Conservation (phyloP, 371 early-diverging fungal genomes). For the Coemansia sp. region DNA sequence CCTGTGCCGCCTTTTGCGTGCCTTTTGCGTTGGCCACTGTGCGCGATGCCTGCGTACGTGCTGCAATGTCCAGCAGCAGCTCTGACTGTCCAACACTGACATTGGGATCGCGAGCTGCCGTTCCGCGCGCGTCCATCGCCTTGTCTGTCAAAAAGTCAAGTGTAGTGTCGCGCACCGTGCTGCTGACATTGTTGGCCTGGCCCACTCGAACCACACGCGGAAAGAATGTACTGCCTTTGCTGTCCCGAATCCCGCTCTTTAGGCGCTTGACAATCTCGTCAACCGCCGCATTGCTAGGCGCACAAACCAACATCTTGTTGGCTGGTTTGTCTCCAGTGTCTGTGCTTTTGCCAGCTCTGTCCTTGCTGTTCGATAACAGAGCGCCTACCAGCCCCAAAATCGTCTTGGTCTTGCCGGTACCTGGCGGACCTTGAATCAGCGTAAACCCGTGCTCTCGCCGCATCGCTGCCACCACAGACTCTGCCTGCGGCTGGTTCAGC, state of each 20-base stretch:
- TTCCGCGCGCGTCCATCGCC: conserved; percentile 31
- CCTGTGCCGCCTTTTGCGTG: conserved; percentile 20
- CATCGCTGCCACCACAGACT: conserved; percentile 74
- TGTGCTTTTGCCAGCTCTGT: conserved; percentile 1
- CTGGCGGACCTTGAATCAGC: conserved; percentile 92
- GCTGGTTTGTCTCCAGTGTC: conserved; percentile 20
- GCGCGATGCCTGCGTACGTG: conserved; percentile 8
- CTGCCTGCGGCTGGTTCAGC: conserved; percentile 88
- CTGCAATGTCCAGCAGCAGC: conserved; percentile 25
- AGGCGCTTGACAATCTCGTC: conserved; percentile 93
- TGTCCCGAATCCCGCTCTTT: conserved; percentile 64
- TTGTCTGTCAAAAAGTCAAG: conserved; percentile 59
- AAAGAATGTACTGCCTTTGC: conserved; percentile 53
- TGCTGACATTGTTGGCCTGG: conserved; percentile 69
- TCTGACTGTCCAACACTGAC: conserved; percentile 31
- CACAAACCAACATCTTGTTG: conserved; percentile 82
- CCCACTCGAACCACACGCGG: conserved; percentile 87
- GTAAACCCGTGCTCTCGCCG: conserved; percentile 73
- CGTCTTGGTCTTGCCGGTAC: conserved; percentile 90
- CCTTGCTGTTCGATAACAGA: conserved; percentile 51
- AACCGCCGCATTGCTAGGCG: conserved; percentile 97
- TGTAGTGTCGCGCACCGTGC: conserved; percentile 67
- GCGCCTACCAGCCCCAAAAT: conserved; percentile 81
- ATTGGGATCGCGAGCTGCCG: background rate
- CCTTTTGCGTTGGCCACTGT: conserved; percentile 33